Percentiles rank a stretch among this genome's conserved stretches.
These are phyloP conservation scores for Suhomyces faveliae DNA, from an alignment of 805 yeast species.

Conservation along the genomic window DNA sequence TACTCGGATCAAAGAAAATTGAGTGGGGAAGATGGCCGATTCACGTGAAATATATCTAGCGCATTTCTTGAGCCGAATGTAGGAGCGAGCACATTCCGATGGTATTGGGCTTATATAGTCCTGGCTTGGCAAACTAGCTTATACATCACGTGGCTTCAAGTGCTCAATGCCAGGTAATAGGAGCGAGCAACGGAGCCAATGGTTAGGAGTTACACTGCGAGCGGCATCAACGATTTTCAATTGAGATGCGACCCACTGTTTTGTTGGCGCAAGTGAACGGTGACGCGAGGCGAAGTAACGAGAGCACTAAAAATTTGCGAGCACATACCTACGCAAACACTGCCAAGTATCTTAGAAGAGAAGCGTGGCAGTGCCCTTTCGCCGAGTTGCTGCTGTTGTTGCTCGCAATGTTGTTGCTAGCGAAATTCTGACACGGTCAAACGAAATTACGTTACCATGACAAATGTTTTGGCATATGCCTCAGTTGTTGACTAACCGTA, in stretches of 20 bases:
- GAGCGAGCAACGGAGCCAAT: neutral
- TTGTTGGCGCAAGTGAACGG: neutral
- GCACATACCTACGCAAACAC: neutral
- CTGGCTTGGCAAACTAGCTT: neutral
- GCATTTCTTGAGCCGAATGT: neutral
- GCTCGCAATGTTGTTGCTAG: neutral
- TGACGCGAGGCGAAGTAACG: neutral
- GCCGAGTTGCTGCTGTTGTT: neutral
- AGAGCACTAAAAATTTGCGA: neutral
- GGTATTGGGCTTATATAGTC: neutral
- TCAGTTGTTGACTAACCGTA: neutral
- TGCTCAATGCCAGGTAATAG: neutral
- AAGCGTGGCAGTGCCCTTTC: neutral
- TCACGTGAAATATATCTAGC: neutral
- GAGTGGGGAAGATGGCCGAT: neutral
- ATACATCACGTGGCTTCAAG: neutral
- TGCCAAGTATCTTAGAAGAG: too few species aligned
- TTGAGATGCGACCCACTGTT: neutral
- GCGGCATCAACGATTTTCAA: neutral
- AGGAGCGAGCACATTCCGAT: neutral
- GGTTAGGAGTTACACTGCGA: neutral
- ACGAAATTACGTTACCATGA: neutral
- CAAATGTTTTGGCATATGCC: neutral
- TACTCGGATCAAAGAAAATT: neutral
- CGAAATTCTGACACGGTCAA: neutral